Percentiles rank a stretch among this genome's conserved stretches.
These are phyloP conservation scores for Metschnikowia reukaufii DNA, from an alignment of 805 yeast genomes.

Conservation along the genomic window DNA sequence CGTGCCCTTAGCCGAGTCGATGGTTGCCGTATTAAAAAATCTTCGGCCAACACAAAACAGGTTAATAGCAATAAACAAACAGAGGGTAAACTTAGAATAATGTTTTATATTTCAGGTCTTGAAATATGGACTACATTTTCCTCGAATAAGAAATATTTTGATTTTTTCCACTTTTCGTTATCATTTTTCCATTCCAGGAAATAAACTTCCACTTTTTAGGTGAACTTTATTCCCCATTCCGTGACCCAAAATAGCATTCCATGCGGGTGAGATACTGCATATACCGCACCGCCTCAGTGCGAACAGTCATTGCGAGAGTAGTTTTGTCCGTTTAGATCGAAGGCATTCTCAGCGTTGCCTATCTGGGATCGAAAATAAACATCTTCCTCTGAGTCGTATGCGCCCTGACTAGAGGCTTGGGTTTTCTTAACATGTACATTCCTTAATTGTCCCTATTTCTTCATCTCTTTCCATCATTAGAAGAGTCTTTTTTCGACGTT, in stretches of 20 bases:
- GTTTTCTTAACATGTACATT: background rate
- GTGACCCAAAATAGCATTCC: background rate
- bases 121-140: too few species aligned
- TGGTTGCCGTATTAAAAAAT: too few species aligned
- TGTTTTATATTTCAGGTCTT: too few species aligned
- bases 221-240: background rate
- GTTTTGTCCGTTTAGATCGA: background rate
- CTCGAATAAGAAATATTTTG: too few species aligned
- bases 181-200: too few species aligned
- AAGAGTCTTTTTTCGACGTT: too few species aligned
- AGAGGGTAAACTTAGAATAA: too few species aligned
- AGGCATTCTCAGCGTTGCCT: conserved; percentile 4
- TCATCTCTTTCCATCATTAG: background rate
- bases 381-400: conserved; percentile 1
- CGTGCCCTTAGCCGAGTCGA: too few species aligned
- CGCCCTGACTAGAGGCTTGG: conserved; percentile 1
- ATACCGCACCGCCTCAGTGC: background rate
- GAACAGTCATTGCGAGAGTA: background rate
- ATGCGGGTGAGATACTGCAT: conserved; percentile 1
- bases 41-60: too few species aligned
- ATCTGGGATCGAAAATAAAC: conserved; percentile 9
- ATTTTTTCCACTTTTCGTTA: background rate
- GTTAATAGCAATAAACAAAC: too few species aligned
- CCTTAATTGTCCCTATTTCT: background rate
- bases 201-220: too few species aligned